phyloP scores from a whole-genome alignment of 2,329 filamentous ascomycete species.

The Didymella keratinophila region DNA sequence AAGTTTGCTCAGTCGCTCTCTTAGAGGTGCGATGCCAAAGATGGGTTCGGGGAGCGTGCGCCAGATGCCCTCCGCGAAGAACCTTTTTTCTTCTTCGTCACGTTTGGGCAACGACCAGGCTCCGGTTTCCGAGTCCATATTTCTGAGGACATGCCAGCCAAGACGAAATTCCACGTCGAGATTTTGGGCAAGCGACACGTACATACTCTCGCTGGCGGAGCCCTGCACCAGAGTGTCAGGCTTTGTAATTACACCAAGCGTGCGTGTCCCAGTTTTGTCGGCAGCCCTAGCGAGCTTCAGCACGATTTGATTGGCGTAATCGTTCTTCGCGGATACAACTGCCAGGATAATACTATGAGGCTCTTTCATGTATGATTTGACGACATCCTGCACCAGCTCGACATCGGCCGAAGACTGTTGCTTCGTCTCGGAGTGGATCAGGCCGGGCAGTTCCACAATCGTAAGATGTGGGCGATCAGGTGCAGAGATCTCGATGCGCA shows the following conservation, averaged over 20 bases:
- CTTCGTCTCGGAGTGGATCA: conserved; percentile 57
- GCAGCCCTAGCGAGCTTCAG: conserved; percentile 29
- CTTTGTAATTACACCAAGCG: conserved; percentile 44
- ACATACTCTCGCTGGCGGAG: conserved; percentile 33
- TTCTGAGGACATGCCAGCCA: conserved; percentile 52
- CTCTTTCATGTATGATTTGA: conserved; percentile 53
- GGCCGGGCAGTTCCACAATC: conserved; percentile 64
- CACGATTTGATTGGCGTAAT: conserved; percentile 52
- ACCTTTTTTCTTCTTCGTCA: no score
- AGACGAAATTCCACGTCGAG: conserved; percentile 40
- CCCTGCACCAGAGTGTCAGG: conserved; percentile 47
- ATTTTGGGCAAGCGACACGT: conserved; percentile 45
- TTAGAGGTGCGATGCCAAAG: no score
- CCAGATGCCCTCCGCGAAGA: no score
- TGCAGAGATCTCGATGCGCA: conserved; percentile 39
- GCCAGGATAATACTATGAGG: conserved; percentile 57
- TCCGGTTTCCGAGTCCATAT: no score
- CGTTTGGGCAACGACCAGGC: no score
- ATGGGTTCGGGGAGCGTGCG: no score
- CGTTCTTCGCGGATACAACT: conserved; percentile 54
- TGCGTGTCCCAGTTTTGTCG: conserved; percentile 10
- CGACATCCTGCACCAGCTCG: conserved; percentile 56
- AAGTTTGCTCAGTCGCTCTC: no score
- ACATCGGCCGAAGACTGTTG: conserved; percentile 56
- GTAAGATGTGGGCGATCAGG: conserved; percentile 56